phyloP scores from a whole-genome alignment of 2,329 filamentous ascomycete species.

The Tolypocladium nubicola region DNA sequence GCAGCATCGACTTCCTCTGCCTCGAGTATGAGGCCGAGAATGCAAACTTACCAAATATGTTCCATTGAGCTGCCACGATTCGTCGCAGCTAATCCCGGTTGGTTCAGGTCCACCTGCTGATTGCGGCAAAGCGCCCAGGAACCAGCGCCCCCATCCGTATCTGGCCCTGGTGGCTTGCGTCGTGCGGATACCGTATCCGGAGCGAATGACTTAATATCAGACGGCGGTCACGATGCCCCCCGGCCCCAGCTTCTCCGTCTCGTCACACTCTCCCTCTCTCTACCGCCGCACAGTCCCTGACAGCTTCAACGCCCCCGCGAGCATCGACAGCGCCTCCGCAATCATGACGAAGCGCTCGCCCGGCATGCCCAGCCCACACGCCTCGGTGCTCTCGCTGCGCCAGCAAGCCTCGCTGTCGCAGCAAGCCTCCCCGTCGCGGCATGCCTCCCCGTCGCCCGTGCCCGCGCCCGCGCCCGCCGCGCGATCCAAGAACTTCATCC shows the following conservation, averaged over 20 bases:
- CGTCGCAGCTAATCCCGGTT: neutral
- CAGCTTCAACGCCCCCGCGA: neutral
- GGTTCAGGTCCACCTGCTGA: neutral
- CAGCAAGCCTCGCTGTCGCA: slow-evolving; percentile 22
- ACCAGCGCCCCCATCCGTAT: neutral
- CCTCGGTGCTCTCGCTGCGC: slow-evolving; percentile 34
- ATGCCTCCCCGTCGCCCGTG: slow-evolving; percentile 1
- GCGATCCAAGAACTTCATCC: slow-evolving; percentile 35
- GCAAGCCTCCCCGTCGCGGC: no score
- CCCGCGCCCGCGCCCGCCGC: slow-evolving; percentile 6
- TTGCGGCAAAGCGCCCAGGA: neutral
- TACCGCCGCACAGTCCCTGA: neutral
- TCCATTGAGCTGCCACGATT: neutral
- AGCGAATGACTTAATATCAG: neutral
- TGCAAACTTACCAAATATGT: neutral
- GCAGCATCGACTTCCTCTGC: no score
- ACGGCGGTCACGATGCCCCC: neutral
- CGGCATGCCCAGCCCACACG: slow-evolving; percentile 31
- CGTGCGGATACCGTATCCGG: neutral
- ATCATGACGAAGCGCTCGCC: slow-evolving; percentile 24
- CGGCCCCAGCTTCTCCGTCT: neutral
- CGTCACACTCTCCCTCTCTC: neutral
- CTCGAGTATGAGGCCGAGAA: no score
- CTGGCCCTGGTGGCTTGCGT: neutral
- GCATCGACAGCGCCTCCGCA: neutral